Base-by-base conservation (phyloP, 805 yeast species). In the Torulaspora delbrueckii region DNA sequence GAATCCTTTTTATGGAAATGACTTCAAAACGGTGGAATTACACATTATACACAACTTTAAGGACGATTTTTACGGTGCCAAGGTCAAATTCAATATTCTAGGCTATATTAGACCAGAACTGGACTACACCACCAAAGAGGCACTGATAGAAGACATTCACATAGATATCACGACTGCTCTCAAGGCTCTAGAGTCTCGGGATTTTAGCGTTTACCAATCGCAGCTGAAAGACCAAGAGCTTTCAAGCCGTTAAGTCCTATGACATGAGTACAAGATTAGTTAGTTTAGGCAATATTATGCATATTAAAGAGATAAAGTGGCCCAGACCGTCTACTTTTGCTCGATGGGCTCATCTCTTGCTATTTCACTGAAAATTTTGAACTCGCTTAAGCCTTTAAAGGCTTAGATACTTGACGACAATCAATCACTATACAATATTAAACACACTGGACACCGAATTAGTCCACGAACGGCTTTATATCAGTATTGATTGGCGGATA, bases 21-120 rank as follows among this genome's bases (percentile, higher is more conserved):
- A 78, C 40, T 76, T 77, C 55, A 87, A 86, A 66, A 82, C 96
- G 0, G 95, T 93, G 3, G 95, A 93, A 58, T 71, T 93, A 18
- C 96, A 93, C 65, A 76, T 93, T 4, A 73, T 93, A 44, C 95
- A 88, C 67, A 68, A 81, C 35, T 93, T 89, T 58, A 52, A 60
- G 0, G 58, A 69, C 8, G 73, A 77, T 51, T 93, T 93, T 62
- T 93, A 93, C 58, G 99, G 99, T 4, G 91, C 96, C 8, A 51
- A 62, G 7, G 75, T 91, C 42, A 74, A 73, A 44, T 81, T 86
- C 55, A 76, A 74, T 32, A 79, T 93, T 2, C 70, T 93, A 52
- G 99, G 99, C 0, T 91, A 86, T 63, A 78, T 93, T 31, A 77
- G 99, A 53, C 96, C 96, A 0, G 98, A 93, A 63, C 72, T 87